Evolutionary conservation across 2,329 filamentous ascomycete species (phyloP).

Genomic region (Penicillium occitanis): DNA sequence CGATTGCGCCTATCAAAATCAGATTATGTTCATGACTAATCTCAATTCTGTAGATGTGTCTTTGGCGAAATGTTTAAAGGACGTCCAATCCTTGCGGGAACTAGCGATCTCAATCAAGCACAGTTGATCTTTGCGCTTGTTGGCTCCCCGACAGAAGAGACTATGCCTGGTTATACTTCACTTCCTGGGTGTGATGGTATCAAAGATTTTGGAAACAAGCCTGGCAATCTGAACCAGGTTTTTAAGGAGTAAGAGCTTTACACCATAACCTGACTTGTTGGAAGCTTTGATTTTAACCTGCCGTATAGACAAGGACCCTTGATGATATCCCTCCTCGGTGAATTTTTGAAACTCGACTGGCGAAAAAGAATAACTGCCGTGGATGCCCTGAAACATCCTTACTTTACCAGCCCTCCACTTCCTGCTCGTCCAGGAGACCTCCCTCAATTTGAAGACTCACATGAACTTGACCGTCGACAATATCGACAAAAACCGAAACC

Average conservation of each 20-base stretch:
- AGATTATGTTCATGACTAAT: neutral
- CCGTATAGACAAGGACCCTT: constrained; percentile 60
- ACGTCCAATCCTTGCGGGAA: constrained; percentile 87
- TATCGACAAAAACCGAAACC: constrained; percentile 77
- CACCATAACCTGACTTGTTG: neutral
- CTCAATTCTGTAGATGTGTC: constrained; percentile 65
- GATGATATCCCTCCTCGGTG: constrained; percentile 75
- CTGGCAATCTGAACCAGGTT: constrained; percentile 66
- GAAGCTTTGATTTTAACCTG: neutral
- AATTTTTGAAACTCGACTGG: constrained; percentile 88
- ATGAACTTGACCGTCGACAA: constrained; percentile 92
- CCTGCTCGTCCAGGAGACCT: constrained; percentile 82
- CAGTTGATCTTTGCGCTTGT: constrained; percentile 93
- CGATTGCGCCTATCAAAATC: constrained; percentile 34
- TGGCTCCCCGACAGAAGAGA: constrained; percentile 83
- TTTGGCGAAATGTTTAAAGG: constrained; percentile 97
- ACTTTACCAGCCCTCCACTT: constrained; percentile 76
- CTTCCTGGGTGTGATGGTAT: constrained; percentile 79
- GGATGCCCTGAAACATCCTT: constrained; percentile 87
- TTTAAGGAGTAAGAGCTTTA: constrained; percentile 66
- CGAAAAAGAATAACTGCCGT: constrained; percentile 84
- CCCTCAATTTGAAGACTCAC: constrained; percentile 89
- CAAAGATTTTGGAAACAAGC: constrained; percentile 59
- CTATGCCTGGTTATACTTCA: constrained; percentile 85
- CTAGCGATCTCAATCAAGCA: constrained; percentile 84